Conservation (phyloP, 495 filamentous ascomycete genomes). For the Cenococcum geophilum region DNA sequence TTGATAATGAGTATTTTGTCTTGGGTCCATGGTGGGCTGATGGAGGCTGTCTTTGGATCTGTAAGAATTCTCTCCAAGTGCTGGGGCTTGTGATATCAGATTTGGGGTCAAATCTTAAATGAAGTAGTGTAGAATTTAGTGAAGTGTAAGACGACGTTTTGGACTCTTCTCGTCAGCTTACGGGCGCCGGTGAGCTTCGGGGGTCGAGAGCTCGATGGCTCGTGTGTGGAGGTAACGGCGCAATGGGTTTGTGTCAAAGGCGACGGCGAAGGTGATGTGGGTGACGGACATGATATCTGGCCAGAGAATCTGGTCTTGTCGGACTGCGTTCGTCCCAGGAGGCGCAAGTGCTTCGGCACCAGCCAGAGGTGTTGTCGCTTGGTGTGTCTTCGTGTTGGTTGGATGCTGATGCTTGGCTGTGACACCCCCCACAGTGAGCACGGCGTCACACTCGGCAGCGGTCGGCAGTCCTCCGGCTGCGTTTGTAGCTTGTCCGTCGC, state of each 20-base stretch:
- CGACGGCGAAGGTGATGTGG: neutral
- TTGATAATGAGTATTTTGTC: slow-evolving; percentile 1
- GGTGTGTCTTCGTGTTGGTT: neutral
- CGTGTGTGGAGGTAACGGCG: no score
- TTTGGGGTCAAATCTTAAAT: neutral
- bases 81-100: neutral
- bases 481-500: neutral
- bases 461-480: neutral
- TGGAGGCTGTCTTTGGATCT: neutral
- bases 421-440: neutral
- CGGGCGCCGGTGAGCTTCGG: neutral
- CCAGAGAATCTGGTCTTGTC: neutral
- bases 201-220: neutral
- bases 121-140: neutral
- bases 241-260: neutral
- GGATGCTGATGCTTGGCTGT: neutral
- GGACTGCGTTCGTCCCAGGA: neutral
- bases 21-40: slow-evolving; percentile 18
- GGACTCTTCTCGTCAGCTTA: neutral
- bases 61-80: no score
- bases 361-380: neutral
- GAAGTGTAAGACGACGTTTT: neutral
- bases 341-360: neutral
- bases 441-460: slow-evolving; percentile 3
- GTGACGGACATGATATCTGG: neutral